A percentile compares a stretch with the other conserved stretches of the same genome.
Evolutionary conservation across 345 rosid genomes (phyloP).

Genomic region (Pistacia atlantica): DNA sequence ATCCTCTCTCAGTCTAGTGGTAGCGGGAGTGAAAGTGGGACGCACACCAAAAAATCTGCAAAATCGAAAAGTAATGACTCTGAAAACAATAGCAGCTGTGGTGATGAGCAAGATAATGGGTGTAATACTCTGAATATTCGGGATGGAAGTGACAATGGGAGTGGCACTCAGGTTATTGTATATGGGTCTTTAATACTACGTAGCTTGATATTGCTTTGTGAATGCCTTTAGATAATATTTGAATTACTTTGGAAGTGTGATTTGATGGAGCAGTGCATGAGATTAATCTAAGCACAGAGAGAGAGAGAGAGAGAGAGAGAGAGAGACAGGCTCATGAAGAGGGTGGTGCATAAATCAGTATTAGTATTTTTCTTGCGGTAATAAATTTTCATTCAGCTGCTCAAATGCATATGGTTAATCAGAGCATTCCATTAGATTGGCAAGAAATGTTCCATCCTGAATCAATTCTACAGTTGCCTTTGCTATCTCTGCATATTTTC

Average conservation of each 20-base stretch:
- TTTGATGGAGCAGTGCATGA: neutral
- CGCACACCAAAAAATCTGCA: conserved; percentile 44
- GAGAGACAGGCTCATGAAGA: neutral
- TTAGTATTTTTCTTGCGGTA: neutral
- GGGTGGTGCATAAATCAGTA: neutral
- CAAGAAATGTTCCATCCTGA: neutral
- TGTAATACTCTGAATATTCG: conserved; percentile 40
- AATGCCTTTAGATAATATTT: neutral
- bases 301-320: neutral
- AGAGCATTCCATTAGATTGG: neutral
- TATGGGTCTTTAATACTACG: neutral
- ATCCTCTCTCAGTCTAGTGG: conserved; percentile 62
- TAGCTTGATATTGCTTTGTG: neutral
- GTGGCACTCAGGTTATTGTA: conserved; percentile 73
- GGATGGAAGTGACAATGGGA: conserved; percentile 71
- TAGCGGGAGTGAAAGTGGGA: conserved; percentile 77
- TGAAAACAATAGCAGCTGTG: conserved; percentile 45
- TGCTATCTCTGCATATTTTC: neutral
- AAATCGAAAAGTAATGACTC: conserved; percentile 50
- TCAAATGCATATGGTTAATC: neutral
- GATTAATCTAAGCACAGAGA: neutral
- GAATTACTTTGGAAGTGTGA: neutral
- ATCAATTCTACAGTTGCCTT: neutral
- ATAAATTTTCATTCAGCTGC: neutral
- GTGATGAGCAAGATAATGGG: conserved; percentile 48